A percentile compares a stretch with the other conserved stretches of the same genome.
phyloP scores from a whole-genome alignment of 805 yeast genomes.

The Yarrowia osloensis region DNA sequence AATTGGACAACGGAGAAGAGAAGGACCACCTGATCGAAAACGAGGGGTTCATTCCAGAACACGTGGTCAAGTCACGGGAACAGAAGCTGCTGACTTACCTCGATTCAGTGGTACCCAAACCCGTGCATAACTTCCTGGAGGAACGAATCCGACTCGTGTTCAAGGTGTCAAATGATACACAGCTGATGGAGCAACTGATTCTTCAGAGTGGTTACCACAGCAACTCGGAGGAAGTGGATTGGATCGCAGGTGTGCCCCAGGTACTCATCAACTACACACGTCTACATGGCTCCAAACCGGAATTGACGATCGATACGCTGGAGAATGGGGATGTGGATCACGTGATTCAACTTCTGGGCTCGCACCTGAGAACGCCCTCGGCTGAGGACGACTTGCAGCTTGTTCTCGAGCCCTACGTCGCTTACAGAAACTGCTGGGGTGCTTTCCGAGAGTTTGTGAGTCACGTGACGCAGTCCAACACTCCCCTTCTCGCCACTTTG shows the following conservation, averaged over 20 bases:
- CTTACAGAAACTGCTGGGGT: background rate
- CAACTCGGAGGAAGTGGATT: background rate
- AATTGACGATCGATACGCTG: background rate
- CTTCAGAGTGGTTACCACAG: background rate
- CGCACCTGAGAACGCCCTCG: background rate
- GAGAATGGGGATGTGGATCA: background rate
- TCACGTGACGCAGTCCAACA: background rate
- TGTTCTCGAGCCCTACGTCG: background rate
- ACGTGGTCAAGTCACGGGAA: conserved; percentile 9
- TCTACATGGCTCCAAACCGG: background rate
- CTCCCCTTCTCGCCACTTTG: background rate
- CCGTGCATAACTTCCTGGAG: conserved; percentile 8
- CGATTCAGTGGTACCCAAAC: background rate
- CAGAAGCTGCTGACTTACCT: background rate
- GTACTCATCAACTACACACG: conserved; percentile 7
- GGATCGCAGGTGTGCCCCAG: conserved; percentile 9
- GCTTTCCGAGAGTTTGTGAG: background rate
- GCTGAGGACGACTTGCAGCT: background rate
- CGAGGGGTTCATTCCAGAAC: background rate
- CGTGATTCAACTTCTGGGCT: background rate
- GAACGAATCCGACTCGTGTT: conserved; percentile 18
- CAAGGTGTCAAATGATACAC: background rate
- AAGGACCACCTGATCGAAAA: background rate
- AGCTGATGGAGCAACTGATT: conserved; percentile 7
- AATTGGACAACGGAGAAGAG: conserved; percentile 7